Evolutionary conservation across 768 basidiomycete genomes (phyloP), one percentile per base, ranked within the genome.

Genomic region (Kwoniella bestiolae): DNA sequence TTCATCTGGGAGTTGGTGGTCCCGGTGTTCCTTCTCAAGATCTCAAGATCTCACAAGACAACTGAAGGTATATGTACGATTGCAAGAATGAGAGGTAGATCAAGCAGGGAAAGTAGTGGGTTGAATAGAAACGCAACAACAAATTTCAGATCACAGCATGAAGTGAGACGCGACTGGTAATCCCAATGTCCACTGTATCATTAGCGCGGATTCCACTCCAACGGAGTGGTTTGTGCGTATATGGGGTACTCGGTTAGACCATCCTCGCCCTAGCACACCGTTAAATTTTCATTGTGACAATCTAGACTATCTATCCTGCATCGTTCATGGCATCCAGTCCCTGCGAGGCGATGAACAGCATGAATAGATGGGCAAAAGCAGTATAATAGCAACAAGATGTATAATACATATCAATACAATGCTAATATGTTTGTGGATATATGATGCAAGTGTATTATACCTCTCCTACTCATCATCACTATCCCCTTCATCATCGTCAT

Each of bases 401-500:
- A n/a, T 11, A 55, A 34, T 8, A 1, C 46, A 49, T 35, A 31
- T 47, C 26, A 50, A 41, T 61, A 31, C 52, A 56, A 49, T 56
- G 53, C 23, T 35, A 28, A 29, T n/a, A 25, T 29, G 29, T 12
- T 32, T n/a, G n/a, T 46, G 44, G 34, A 52, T 56, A 41, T 59
- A 58, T 50, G 44, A n/a, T 23, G 2, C n/a, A n/a, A n/a, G n/a
- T n/a, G n/a, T n/a, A 35, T 35, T 46, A 29, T 28, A 32, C n/a
- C 29, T 44, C n/a, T 23, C 23, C 56, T 66, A 71, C 32, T 69
- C 72, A 34, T 71, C 69, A 50, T 67, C 65, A 8, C 83, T 79
- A 35, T 71, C 78, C 56, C 80, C 83, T 12, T 84, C 83, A n/a
- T 84, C 84, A 11, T 72, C 71, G n/a, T 84, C 84, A 12, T 83